Percentiles rank a stretch among this genome's conserved stretches.
Conservation (phyloP, 352 stramenopile species). For the Phytophthora aleatoria region DNA sequence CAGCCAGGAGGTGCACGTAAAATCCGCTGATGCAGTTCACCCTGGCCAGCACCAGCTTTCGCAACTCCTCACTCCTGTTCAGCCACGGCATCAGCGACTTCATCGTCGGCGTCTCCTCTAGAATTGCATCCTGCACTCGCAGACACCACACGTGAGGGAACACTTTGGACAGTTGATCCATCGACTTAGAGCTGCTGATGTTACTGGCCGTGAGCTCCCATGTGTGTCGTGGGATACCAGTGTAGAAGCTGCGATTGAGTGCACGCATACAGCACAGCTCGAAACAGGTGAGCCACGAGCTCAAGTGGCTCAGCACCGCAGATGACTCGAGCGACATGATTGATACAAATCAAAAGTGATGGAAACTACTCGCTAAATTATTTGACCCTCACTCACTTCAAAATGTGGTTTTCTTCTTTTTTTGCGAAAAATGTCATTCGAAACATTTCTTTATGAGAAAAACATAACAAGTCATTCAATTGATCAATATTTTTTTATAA, state of each 20-base stretch:
- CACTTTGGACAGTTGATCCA: conserved; percentile 33
- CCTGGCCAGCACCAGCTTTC: conserved; percentile 46
- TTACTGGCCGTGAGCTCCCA: conserved; percentile 46
- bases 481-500: too few species aligned
- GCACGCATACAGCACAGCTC: conserved; percentile 49
- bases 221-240: conserved; percentile 42
- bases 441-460: too few species aligned
- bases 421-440: too few species aligned
- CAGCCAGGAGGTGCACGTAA: conserved; percentile 42
- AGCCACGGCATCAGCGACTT: conserved; percentile 41
- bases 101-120: conserved; percentile 36
- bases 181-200: conserved; percentile 28
- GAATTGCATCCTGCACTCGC: conserved; percentile 36
- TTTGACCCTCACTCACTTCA: not conserved
- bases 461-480: too few species aligned
- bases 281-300: conserved; percentile 48
- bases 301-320: conserved; percentile 45
- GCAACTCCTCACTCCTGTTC: conserved; percentile 36
- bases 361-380: not conserved
- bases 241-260: conserved; percentile 29
- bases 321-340: conserved; percentile 34
- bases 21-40: conserved; percentile 58
- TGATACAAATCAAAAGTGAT: not conserved
- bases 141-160: conserved; percentile 53
- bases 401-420: too few species aligned